Base-by-base conservation (phyloP, 345 rosid species). In the Adansonia digitata region DNA sequence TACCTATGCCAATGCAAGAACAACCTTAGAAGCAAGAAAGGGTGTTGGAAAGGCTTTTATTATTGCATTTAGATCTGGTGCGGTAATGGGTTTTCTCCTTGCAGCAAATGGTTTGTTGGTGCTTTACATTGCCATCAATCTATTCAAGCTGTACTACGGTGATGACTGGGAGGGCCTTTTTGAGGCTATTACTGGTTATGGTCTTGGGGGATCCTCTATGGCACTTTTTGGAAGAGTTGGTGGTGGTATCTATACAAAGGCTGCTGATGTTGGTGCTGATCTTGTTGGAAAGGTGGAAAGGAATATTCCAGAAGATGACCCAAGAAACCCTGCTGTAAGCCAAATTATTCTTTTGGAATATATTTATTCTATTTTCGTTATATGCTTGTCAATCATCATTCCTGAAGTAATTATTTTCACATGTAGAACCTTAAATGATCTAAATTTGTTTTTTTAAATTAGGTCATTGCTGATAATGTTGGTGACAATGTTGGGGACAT, bases 191-290 rank as follows among this genome's bases (percentile, higher is more conserved):
- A 91, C 93, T 82, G 97, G 93, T 64, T 91, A 91, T 78, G 93
- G 97, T 34, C 93, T 91, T 74, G 97, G 97, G 37, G 97, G 97
- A 75, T 91, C 97, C 68, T 91, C 97, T 67, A 91, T 91, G 93
- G 93, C 97, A 45, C 89, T 91, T 49, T 89, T 91, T 78, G 93
- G 93, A 27, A 88, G 93, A 86, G 97, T 91, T 75, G 97, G 88
- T 62, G 93, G 97, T 60, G 97, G 97, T 34, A 91, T 91, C 71
- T 91, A 91, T 81, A 91, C 93, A 42, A 91, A 91, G 77, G 96
- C 93, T 79, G 96, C 93, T 76, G 96, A 89, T 85, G 96, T 91
- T 49, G 93, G 97, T 89, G 97, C 93, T 22, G 96, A 91, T 82
- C 97, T 91, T 79, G 97, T 91, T 11, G 97, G 96, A 63, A 91